Conservation (phyloP, 2,329 filamentous ascomycete genomes). For the Fusarium ambrosium region DNA sequence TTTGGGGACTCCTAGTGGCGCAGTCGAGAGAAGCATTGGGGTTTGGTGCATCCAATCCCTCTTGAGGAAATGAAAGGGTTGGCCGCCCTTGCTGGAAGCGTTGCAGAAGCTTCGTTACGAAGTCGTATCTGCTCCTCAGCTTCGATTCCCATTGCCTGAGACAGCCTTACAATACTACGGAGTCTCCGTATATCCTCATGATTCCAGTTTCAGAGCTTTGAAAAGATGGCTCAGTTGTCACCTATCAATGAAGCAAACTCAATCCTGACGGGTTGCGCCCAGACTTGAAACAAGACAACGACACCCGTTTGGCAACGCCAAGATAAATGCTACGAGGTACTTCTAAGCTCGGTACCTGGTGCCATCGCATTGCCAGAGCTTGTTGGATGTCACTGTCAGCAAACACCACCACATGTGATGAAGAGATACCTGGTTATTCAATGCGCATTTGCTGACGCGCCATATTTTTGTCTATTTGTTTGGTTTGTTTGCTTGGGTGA, state of each 20-base stretch:
- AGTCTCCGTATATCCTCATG: background rate
- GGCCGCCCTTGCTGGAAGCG: conserved; percentile 26
- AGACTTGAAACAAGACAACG: background rate
- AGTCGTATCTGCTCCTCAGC: background rate
- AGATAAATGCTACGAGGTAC: conserved; percentile 7
- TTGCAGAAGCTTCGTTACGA: conserved; percentile 27
- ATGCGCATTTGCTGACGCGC: background rate
- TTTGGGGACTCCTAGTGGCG: conserved; percentile 16
- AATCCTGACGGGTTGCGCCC: conserved; percentile 6
- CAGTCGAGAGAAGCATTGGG: conserved; percentile 30
- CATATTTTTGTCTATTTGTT: conserved; percentile 17
- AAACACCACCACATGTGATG: background rate
- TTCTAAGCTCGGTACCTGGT: conserved; percentile 2
- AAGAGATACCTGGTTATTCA: background rate
- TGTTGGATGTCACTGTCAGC: background rate
- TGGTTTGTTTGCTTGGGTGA: conserved; percentile 20
- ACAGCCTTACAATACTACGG: background rate
- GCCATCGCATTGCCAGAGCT: background rate
- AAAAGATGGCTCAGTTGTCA: background rate
- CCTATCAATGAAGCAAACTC: conserved; percentile 1
- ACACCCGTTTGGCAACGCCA: background rate
- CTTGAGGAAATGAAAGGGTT: conserved; percentile 46
- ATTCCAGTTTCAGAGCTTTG: background rate
- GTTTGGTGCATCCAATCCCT: conserved; percentile 7
- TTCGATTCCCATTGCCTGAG: background rate